Evolutionary conservation across 1,284 basidiomycete genomes (phyloP).

Genomic region (Tilletia horrida): DNA sequence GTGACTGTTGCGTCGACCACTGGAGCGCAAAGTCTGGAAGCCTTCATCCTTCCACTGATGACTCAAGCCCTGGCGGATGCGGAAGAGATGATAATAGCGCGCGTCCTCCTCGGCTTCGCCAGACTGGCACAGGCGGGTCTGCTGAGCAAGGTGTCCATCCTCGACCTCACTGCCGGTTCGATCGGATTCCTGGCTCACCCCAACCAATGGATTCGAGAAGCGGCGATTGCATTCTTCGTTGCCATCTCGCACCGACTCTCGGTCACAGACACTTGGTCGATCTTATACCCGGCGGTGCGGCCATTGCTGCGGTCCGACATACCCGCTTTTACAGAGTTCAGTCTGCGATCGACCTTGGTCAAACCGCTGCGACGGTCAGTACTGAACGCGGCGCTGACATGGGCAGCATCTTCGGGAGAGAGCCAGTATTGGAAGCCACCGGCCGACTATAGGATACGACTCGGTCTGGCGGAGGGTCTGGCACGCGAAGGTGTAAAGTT

Average conservation of each 20-base stretch:
- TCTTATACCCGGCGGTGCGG: slow-evolving; percentile 83
- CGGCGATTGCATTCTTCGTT: slow-evolving; percentile 79
- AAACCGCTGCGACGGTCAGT: slow-evolving; percentile 69
- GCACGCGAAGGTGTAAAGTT: slow-evolving; percentile 38
- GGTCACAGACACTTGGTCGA: slow-evolving; percentile 80
- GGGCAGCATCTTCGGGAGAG: slow-evolving; percentile 67
- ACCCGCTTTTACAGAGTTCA: slow-evolving; percentile 70
- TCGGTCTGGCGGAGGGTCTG: slow-evolving; percentile 37
- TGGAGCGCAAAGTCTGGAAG: slow-evolving; percentile 58
- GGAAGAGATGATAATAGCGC: slow-evolving; percentile 86
- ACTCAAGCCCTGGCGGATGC: slow-evolving; percentile 79
- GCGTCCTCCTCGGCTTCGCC: slow-evolving; percentile 78
- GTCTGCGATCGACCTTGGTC: slow-evolving; percentile 71
- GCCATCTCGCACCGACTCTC: slow-evolving; percentile 71
- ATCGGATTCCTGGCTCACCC: slow-evolving; percentile 91
- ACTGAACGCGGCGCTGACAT: slow-evolving; percentile 78
- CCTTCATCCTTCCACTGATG: slow-evolving; percentile 86
- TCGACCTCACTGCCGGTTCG: slow-evolving; percentile 84
- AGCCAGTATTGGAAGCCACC: slow-evolving; percentile 42
- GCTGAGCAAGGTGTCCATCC: slow-evolving; percentile 71
- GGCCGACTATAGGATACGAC: slow-evolving; percentile 24
- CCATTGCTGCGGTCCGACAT: slow-evolving; percentile 83
- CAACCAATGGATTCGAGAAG: slow-evolving; percentile 96
- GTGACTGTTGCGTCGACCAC: slow-evolving; percentile 72
- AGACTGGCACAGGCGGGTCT: slow-evolving; percentile 75